A percentile compares a stretch with the other conserved stretches of the same genome.
Evolutionary conservation across 2,329 filamentous ascomycete genomes (phyloP).

Genomic region (Rutstroemia sp.): DNA sequence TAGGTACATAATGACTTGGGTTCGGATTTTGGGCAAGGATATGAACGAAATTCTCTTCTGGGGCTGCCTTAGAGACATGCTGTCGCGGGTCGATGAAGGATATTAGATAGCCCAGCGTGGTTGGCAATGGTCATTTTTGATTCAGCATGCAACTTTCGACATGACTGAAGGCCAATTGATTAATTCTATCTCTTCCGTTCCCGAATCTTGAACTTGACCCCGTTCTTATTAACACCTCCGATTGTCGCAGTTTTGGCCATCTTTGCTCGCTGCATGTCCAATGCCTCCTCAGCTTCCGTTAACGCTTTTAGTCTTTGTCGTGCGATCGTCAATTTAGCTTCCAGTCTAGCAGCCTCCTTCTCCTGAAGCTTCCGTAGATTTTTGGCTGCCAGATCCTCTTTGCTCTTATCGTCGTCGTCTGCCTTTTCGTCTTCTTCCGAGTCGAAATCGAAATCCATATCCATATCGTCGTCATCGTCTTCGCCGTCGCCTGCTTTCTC

Average conservation of each 20-base stretch:
- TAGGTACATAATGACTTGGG: constrained; percentile 6
- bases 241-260: constrained; percentile 60
- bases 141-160: constrained; percentile 23
- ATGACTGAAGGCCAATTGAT: constrained; percentile 22
- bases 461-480: constrained; percentile 11
- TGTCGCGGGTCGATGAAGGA: constrained; percentile 8
- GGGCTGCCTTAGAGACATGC: constrained; percentile 4
- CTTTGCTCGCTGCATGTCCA: constrained; percentile 52
- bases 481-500: constrained; percentile 16
- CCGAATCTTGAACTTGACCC: constrained; percentile 55
- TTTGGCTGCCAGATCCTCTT: constrained; percentile 24
- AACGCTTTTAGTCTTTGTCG: constrained; percentile 48
- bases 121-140: constrained; percentile 4
- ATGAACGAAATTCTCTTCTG: constrained; percentile 3
- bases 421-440: constrained; percentile 14
- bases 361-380: constrained; percentile 34
- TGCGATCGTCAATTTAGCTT: constrained; percentile 40
- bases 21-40: constrained; percentile 3
- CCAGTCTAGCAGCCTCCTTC: constrained; percentile 42
- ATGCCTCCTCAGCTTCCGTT: constrained; percentile 46
- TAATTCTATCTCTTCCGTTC: constrained; percentile 45
- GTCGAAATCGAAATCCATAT: constrained; percentile 24
- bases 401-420: constrained; percentile 9
- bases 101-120: not conserved
- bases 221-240: constrained; percentile 50